Conservation (phyloP, 495 filamentous ascomycete species). For the Trichoderma gamsii region DNA sequence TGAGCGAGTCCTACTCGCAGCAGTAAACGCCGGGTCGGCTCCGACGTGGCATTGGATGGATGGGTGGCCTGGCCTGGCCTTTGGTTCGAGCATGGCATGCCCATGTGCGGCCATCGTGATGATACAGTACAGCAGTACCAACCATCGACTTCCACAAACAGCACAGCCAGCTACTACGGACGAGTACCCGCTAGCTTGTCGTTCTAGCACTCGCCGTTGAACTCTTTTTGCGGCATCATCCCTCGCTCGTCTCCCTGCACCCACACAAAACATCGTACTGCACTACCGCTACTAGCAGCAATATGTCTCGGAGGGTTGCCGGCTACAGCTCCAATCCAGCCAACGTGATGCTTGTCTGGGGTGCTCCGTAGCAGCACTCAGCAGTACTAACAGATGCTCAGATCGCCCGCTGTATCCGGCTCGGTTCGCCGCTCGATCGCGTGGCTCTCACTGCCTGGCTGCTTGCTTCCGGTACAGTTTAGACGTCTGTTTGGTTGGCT, state of each 20-base stretch:
- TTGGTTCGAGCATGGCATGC: not conserved
- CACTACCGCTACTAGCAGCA: not conserved
- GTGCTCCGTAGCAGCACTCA: not conserved
- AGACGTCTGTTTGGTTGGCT: not conserved
- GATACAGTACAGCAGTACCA: too few relatives aligned
- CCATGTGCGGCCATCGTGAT: not conserved
- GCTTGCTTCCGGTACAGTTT: conserved; percentile 5
- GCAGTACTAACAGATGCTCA: not conserved
- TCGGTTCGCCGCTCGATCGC: conserved; percentile 10
- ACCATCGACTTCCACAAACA: too few relatives aligned
- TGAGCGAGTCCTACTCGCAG: not conserved
- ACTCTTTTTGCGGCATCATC: not conserved
- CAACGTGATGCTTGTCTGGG: not conserved
- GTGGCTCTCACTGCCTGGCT: not conserved
- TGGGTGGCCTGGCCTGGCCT: not conserved
- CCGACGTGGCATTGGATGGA: conserved; percentile 7
- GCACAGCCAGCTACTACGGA: too few relatives aligned
- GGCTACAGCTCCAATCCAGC: not conserved
- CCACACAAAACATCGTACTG: not conserved
- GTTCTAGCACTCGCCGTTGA: not conserved
- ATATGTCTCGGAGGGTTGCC: conserved; percentile 5
- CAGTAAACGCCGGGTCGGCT: conserved; percentile 11
- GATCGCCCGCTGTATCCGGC: conserved; percentile 11
- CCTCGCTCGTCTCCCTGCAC: not conserved
- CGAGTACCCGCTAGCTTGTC: not conserved